phyloP scores from a whole-genome alignment of 345 rosid genomes.

The Lumnitzera racemosa region DNA sequence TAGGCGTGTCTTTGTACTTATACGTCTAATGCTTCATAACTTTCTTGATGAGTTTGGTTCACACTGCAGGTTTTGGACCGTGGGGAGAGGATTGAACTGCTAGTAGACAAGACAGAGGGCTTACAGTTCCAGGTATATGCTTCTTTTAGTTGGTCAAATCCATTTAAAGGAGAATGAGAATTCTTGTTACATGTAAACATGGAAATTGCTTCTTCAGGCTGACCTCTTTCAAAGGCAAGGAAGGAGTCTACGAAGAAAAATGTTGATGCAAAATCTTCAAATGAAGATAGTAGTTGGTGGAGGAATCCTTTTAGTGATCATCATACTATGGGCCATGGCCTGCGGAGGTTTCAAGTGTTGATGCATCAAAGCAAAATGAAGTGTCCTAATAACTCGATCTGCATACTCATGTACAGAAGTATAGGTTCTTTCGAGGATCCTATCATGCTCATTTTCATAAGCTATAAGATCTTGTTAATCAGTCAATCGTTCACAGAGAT shows the following conservation, averaged over 20 bases:
- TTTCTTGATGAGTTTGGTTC: not conserved
- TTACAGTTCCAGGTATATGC: constrained; percentile 75
- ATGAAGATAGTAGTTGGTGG: constrained; percentile 84
- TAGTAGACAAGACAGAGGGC: constrained; percentile 86
- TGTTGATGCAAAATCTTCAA: constrained; percentile 91
- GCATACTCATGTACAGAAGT: not conserved
- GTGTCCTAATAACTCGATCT: no score
- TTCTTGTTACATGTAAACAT: not conserved
- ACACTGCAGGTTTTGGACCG: constrained; percentile 79
- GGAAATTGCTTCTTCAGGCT: constrained; percentile 32
- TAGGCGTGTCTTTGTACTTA: not conserved
- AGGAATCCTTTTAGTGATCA: constrained; percentile 37
- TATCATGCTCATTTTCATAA: no score
- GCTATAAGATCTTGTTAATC: no score
- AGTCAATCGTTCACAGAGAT: no score
- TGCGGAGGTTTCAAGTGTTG: constrained; percentile 77
- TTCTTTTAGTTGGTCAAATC: not conserved
- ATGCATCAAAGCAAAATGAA: not conserved
- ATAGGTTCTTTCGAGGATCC: not conserved
- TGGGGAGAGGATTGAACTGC: constrained; percentile 91
- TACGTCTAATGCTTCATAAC: no score
- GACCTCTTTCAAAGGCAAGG: constrained; percentile 99
- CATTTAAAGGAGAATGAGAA: not conserved
- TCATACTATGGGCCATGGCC: constrained; percentile 62
- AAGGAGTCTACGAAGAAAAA: constrained; percentile 81